Percentiles rank a stretch among this genome's conserved stretches.
phyloP scores from a whole-genome alignment of 1,284 basidiomycete species.

The Pholiota adiposa region DNA sequence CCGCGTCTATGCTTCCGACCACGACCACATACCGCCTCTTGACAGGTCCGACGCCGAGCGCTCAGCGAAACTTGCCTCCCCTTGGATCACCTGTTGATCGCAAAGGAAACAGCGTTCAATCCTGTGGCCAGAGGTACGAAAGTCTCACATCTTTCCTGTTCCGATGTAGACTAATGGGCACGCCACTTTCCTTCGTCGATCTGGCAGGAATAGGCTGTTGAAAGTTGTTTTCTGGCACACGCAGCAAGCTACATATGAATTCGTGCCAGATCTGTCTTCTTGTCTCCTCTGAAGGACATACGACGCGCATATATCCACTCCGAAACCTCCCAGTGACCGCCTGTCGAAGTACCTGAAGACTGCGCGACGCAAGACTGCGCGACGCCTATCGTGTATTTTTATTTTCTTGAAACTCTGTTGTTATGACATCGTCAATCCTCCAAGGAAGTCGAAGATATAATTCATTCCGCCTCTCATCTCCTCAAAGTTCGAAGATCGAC shows the following conservation, averaged over 20 bases:
- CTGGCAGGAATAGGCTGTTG: not conserved
- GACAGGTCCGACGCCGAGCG: too few relatives aligned
- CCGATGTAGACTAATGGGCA: not conserved
- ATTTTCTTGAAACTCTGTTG: not conserved
- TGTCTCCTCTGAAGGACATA: not conserved
- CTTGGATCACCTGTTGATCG: not conserved
- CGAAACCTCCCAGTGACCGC: not conserved
- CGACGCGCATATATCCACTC: not conserved
- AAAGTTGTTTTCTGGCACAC: not conserved
- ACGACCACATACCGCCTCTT: not conserved
- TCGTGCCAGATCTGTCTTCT: not conserved
- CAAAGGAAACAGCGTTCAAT: not conserved
- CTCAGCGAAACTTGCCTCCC: too few relatives aligned
- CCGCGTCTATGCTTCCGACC: not conserved
- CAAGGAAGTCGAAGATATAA: constrained; percentile 11
- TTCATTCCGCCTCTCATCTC: not conserved
- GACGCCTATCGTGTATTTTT: not conserved
- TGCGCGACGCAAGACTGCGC: not conserved
- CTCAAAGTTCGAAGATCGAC: not conserved
- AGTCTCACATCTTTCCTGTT: not conserved
- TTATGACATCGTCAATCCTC: constrained; percentile 1
- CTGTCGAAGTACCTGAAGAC: not conserved
- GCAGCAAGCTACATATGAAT: not conserved
- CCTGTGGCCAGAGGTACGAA: not conserved
- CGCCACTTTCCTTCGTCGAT: not conserved